Evolutionary conservation across 1,284 basidiomycete species (phyloP).

Genomic region (Schizophyllum commune): DNA sequence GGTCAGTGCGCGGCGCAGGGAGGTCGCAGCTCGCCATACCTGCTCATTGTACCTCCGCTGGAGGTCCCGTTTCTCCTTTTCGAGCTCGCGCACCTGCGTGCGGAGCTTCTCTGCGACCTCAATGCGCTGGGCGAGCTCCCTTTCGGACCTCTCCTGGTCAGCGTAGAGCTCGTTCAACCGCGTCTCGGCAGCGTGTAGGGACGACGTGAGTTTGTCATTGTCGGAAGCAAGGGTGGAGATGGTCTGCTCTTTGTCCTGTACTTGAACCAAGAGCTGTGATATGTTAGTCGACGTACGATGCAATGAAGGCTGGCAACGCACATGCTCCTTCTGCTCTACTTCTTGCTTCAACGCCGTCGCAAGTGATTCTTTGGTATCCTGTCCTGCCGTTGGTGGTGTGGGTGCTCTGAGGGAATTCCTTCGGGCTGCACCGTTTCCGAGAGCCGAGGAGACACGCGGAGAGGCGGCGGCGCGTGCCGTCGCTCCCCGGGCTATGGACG

Average conservation of each 20-base stretch:
- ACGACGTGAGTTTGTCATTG: conserved; percentile 53
- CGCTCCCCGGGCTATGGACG: conserved; percentile 32
- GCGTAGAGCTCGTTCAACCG: conserved; percentile 69
- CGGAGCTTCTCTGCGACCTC: conserved; percentile 74
- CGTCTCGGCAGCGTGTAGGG: conserved; percentile 58
- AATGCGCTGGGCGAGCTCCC: conserved; percentile 67
- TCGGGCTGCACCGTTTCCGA: conserved; percentile 35
- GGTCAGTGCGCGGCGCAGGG: conserved; percentile 11
- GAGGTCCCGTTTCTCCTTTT: conserved; percentile 74
- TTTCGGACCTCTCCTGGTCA: conserved; percentile 70
- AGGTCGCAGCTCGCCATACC: conserved; percentile 29
- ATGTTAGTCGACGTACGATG: conserved; percentile 7
- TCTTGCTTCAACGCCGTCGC: conserved; percentile 61
- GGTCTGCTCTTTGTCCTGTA: conserved; percentile 71
- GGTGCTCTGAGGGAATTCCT: conserved; percentile 41
- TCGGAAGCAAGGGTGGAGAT: conserved; percentile 53
- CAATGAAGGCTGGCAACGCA: conserved; percentile 21
- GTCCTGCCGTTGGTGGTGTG: conserved; percentile 28
- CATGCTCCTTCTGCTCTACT: conserved; percentile 75
- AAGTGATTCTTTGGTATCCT: conserved; percentile 45
- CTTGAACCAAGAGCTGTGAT: conserved; percentile 56
- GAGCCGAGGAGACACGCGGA: conserved; percentile 34
- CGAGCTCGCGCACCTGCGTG: conserved; percentile 68
- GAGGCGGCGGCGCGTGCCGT: conserved; percentile 44
- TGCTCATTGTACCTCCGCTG: conserved; percentile 78